These are phyloP conservation scores for Alliaria petiolata DNA, from an alignment of 345 rosid genomes.

Conservation along the genomic window DNA sequence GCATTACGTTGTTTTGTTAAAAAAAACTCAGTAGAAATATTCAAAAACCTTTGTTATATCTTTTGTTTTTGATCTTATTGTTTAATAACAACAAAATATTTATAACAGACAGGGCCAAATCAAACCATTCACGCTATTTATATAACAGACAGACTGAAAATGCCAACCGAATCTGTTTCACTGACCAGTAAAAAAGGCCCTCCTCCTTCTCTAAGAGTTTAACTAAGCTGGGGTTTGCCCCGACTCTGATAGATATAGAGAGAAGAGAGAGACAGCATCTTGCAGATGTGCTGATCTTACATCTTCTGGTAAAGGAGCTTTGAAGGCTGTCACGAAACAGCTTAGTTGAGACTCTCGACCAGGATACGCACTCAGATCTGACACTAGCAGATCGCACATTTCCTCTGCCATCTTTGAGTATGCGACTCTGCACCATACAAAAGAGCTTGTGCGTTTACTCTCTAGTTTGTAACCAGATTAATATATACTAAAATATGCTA, in stretches of 20 bases:
- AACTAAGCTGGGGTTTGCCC: slow-evolving; percentile 26
- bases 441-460: background rate
- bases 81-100: background rate
- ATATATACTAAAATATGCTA: no score
- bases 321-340: slow-evolving; percentile 63
- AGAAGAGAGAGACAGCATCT: slow-evolving; percentile 79
- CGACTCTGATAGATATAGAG: slow-evolving; percentile 69
- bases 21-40: no score
- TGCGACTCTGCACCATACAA: slow-evolving; percentile 54
- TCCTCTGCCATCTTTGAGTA: slow-evolving; percentile 90
- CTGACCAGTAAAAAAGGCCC: background rate
- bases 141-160: background rate
- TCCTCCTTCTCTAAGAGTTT: background rate
- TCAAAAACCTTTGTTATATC: no score
- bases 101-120: no score
- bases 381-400: slow-evolving; percentile 53
- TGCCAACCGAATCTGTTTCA: background rate
- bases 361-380: slow-evolving; percentile 40
- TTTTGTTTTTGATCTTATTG: background rate
- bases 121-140: background rate
- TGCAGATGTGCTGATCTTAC: slow-evolving; percentile 66
- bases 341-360: slow-evolving; percentile 62
- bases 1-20: no score
- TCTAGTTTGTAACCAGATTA: background rate
- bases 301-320: slow-evolving; percentile 77